Evolutionary conservation across 192 early-diverging fungal species (phyloP).

Genomic region (Coemansia sp.): DNA sequence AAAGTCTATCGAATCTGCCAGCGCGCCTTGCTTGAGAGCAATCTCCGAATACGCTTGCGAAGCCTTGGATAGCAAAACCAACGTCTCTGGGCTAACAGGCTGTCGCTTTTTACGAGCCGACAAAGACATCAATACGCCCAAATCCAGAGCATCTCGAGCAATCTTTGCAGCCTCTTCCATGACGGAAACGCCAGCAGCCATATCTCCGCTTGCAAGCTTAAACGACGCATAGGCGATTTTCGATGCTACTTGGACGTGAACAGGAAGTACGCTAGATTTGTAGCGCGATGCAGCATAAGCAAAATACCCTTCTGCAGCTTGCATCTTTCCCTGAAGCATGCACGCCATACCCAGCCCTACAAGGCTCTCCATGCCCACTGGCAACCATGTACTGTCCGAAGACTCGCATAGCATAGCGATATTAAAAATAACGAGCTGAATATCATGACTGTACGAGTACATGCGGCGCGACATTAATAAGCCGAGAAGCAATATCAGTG

Average conservation of each 20-base stretch:
- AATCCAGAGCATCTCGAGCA: slow-evolving; percentile 18
- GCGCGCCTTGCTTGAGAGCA: slow-evolving; percentile 35
- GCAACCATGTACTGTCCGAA: slow-evolving; percentile 21
- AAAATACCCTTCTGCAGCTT: slow-evolving; percentile 19
- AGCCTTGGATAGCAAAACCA: slow-evolving; percentile 31
- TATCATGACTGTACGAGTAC: slow-evolving; percentile 10
- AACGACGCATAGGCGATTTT: slow-evolving; percentile 28
- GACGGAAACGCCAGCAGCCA: slow-evolving; percentile 4
- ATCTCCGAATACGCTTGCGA: slow-evolving; percentile 30
- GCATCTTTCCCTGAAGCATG: slow-evolving; percentile 21
- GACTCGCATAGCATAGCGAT: slow-evolving; percentile 17
- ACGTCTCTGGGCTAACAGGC: slow-evolving; percentile 19
- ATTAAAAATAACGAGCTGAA: slow-evolving; percentile 10
- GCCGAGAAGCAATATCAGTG: slow-evolving; percentile 19
- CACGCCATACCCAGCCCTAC: slow-evolving; percentile 23
- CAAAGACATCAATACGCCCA: background rate
- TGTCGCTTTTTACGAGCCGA: slow-evolving; percentile 13
- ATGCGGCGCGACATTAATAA: slow-evolving; percentile 42
- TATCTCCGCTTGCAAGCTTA: slow-evolving; percentile 26
- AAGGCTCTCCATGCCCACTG: slow-evolving; percentile 26
- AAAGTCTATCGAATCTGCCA: slow-evolving; percentile 45
- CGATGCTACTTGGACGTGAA: slow-evolving; percentile 25
- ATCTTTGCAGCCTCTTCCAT: slow-evolving; percentile 20
- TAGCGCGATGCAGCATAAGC: slow-evolving; percentile 22
- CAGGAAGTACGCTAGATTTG: slow-evolving; percentile 30